Conservation (phyloP, 768 basidiomycete species). For the Termitomyces sp. region DNA sequence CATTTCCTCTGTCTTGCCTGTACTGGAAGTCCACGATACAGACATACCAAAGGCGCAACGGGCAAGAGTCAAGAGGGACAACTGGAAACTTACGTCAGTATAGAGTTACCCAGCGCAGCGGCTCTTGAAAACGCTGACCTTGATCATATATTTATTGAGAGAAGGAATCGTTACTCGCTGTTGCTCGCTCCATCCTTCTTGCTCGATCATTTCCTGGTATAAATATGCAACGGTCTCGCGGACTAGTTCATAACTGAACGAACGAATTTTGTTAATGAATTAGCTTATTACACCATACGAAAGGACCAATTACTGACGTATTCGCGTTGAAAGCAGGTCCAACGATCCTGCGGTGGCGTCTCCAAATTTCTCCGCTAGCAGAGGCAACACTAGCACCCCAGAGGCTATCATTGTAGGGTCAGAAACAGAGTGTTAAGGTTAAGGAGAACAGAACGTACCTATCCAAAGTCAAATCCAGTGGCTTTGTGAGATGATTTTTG, state of each 20-base stretch:
- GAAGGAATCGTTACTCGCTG: conserved; percentile 10
- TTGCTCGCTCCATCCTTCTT: conserved; percentile 19
- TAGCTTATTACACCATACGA: not conserved
- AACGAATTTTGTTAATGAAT: too few relatives aligned
- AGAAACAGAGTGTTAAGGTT: not conserved
- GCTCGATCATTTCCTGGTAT: conserved; percentile 23
- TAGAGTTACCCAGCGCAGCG: not conserved
- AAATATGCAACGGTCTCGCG: conserved; percentile 22
- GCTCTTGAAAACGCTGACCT: conserved; percentile 8
- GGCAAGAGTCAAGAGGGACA: conserved; percentile 19
- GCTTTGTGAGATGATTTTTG: conserved; percentile 12
- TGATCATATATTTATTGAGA: conserved; percentile 18
- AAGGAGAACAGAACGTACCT: not conserved
- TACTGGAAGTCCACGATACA: conserved; percentile 12
- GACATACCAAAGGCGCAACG: conserved; percentile 22
- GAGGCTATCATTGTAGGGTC: conserved; percentile 10
- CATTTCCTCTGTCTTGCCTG: conserved; percentile 1
- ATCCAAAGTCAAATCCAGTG: conserved; percentile 6
- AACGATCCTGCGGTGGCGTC: conserved; percentile 29
- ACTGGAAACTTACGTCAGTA: conserved; percentile 2
- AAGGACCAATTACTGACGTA: conserved; percentile 16
- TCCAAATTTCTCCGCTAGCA: conserved; percentile 27
- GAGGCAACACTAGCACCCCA: conserved; percentile 33
- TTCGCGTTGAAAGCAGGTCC: conserved; percentile 28
- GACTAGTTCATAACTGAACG: conserved; percentile 22